These are phyloP conservation scores for Coemansia sp. DNA, from an alignment of 371 early-diverging fungal species.

Conservation along the genomic window DNA sequence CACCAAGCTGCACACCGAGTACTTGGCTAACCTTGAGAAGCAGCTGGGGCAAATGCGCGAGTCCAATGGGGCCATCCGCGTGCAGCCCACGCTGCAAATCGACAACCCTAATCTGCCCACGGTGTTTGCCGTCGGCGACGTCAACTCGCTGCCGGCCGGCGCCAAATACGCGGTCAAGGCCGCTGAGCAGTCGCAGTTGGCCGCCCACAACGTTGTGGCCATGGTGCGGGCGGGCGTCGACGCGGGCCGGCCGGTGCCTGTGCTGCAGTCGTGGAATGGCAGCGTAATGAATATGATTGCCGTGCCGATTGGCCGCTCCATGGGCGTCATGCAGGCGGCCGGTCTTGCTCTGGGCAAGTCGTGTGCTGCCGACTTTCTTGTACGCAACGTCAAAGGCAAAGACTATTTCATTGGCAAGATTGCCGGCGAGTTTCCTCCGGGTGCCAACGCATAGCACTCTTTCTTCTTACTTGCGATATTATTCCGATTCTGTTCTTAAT, in stretches of 20 bases:
- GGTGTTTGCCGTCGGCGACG: constrained; percentile 64
- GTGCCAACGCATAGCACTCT: constrained; percentile 1
- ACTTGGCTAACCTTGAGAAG: constrained; percentile 27
- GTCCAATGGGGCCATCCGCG: constrained; percentile 39
- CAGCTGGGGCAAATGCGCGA: constrained; percentile 10
- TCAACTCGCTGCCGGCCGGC: constrained; percentile 54
- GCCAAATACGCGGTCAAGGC: constrained; percentile 54
- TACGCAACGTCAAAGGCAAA: constrained; percentile 24
- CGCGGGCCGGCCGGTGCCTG: background rate
- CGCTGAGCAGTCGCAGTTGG: constrained; percentile 40
- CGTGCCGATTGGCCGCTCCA: constrained; percentile 27
- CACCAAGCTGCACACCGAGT: constrained; percentile 29
- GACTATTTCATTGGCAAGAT: constrained; percentile 27
- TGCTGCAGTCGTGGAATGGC: constrained; percentile 19
- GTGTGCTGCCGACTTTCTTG: constrained; percentile 16
- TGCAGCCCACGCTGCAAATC: constrained; percentile 59
- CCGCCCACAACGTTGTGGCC: constrained; percentile 51
- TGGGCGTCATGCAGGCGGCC: constrained; percentile 32
- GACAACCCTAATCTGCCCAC: constrained; percentile 36
- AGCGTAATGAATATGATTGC: constrained; percentile 12
- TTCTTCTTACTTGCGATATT: too few species aligned
- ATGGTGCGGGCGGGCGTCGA: constrained; percentile 24
- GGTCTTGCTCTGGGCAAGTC: constrained; percentile 33
- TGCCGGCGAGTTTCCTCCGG: background rate
- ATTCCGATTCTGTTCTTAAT: too few species aligned